Conservation (phyloP, 208 protist genomes). For the Leishmania arabica region DNA sequence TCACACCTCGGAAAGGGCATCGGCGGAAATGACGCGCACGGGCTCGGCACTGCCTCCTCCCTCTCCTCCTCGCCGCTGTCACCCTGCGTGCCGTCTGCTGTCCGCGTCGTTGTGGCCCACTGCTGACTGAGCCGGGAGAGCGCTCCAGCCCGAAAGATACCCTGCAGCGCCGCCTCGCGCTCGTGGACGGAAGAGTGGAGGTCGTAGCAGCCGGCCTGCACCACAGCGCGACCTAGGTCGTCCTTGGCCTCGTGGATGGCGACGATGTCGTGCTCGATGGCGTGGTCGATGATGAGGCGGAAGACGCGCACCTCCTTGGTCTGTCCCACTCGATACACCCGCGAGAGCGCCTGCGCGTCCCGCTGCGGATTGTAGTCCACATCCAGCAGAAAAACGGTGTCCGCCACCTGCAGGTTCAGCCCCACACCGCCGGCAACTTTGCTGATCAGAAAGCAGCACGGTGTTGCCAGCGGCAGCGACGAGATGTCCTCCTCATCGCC, state of each 20-base stretch:
- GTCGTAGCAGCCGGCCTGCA: constrained; percentile 53
- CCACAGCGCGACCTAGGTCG: constrained; percentile 41
- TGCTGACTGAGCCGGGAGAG: constrained; percentile 24
- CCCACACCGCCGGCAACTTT: constrained; percentile 96
- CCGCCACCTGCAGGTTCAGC: constrained; percentile 96
- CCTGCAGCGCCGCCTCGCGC: constrained; percentile 43
- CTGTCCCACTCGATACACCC: constrained; percentile 97
- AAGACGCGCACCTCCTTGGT: constrained; percentile 94
- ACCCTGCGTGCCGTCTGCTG: neutral
- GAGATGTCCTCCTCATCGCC: neutral
- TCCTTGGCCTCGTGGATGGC: constrained; percentile 51
- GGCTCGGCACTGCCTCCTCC: neutral
- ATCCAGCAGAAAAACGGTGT: constrained; percentile 97
- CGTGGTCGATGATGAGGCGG: constrained; percentile 80
- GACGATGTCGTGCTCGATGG: constrained; percentile 34
- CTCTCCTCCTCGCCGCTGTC: neutral
- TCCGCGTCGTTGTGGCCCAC: constrained; percentile 2
- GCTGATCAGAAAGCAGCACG: constrained; percentile 92
- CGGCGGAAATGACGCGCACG: neutral
- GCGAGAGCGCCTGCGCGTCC: constrained; percentile 95
- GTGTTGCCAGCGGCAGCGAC: neutral
- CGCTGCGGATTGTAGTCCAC: constrained; percentile 96
- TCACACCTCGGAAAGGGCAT: no score
- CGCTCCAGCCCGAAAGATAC: constrained; percentile 21
- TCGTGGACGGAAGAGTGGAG: constrained; percentile 44